These are phyloP conservation scores for Actinomortierella wolfii DNA, from an alignment of 371 early-diverging fungal species.

Conservation along the genomic window DNA sequence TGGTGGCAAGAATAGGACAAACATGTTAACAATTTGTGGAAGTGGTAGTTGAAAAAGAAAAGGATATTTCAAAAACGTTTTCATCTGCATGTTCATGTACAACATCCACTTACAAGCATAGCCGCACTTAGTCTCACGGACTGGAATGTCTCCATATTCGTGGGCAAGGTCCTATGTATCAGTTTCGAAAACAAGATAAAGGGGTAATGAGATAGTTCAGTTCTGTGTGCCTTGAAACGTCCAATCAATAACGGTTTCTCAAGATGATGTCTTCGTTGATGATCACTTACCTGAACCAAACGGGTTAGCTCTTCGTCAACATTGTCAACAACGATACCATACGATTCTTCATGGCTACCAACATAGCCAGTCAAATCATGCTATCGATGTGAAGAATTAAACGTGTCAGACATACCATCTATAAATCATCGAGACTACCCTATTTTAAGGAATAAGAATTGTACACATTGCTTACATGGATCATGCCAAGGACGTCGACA, in stretches of 20 bases:
- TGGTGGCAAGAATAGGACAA: constrained; percentile 2
- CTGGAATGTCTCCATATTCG: constrained; percentile 56
- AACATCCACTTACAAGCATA: constrained; percentile 61
- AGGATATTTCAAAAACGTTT: too few species aligned
- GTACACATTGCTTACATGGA: constrained; percentile 70
- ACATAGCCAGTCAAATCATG: constrained; percentile 86
- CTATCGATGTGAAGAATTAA: too few species aligned
- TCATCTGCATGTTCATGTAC: constrained; percentile 19
- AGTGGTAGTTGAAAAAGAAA: too few species aligned
- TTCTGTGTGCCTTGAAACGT: background rate
- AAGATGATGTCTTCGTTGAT: background rate
- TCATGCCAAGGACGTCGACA: constrained; percentile 72
- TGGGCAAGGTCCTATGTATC: constrained; percentile 23
- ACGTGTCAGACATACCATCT: too few species aligned
- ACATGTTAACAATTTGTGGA: too few species aligned
- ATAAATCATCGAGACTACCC: too few species aligned
- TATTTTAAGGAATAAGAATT: too few species aligned
- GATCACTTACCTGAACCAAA: constrained; percentile 55
- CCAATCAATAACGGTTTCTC: constrained; percentile 1
- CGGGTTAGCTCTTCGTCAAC: constrained; percentile 72
- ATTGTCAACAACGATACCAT: constrained; percentile 87
- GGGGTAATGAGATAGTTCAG: background rate
- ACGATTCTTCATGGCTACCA: constrained; percentile 60
- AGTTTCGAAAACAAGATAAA: background rate
- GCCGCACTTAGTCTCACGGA: constrained; percentile 70